Percentiles rank a stretch among this genome's conserved stretches.
Evolutionary conservation across 306 rosid genomes (phyloP).

Genomic region (Fragaria vesca): DNA sequence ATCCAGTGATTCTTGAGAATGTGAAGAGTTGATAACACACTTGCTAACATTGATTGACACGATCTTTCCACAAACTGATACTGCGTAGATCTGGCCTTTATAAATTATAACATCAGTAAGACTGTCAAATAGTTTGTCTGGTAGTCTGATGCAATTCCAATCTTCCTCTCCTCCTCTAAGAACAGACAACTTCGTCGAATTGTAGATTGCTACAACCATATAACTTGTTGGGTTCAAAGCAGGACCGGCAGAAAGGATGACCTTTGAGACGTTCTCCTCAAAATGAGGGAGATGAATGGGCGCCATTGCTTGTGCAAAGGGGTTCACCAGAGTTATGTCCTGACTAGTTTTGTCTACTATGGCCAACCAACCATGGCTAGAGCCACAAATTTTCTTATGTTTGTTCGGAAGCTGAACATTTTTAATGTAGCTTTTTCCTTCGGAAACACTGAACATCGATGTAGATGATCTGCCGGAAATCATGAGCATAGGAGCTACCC

Average conservation of each 20-base stretch:
- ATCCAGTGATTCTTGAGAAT: not conserved
- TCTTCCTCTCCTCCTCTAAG: not conserved
- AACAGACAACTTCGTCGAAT: not conserved
- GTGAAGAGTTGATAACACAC: not conserved
- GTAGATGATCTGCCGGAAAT: not conserved
- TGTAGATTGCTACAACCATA: not conserved
- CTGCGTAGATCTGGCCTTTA: not conserved
- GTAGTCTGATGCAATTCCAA: not conserved
- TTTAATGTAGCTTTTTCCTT: not conserved
- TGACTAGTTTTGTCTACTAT: not conserved
- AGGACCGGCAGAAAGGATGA: not conserved
- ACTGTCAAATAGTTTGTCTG: not conserved
- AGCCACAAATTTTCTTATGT: not conserved
- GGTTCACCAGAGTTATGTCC: not conserved
- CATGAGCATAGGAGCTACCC: not conserved
- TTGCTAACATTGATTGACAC: not conserved
- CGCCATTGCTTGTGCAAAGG: not conserved
- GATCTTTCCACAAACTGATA: not conserved
- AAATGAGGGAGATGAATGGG: not conserved
- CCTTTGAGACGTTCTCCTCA: not conserved
- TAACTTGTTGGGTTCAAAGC: not conserved
- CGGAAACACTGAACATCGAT: not conserved
- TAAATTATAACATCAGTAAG: not conserved
- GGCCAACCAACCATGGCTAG: not conserved
- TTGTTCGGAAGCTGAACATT: not conserved